Evolutionary conservation across 441 rosid genomes (phyloP).

Genomic region (Arabidopsis hybrid): DNA sequence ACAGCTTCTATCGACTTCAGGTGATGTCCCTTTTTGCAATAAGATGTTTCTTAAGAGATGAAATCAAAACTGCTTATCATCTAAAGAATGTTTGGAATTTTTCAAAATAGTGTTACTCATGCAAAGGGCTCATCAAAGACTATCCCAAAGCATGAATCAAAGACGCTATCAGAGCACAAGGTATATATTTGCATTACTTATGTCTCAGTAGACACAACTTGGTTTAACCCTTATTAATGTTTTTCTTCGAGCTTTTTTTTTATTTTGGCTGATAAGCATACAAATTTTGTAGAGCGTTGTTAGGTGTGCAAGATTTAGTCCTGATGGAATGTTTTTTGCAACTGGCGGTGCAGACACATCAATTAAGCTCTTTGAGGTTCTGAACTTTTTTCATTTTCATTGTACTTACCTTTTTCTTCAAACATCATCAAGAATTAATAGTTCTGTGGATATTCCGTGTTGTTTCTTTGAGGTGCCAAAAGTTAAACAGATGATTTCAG

Average conservation of each 20-base stretch:
- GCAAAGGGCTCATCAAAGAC: conserved; percentile 42
- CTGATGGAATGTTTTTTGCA: conserved; percentile 84
- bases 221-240: neutral
- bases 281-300: conserved; percentile 68
- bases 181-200: conserved; percentile 43
- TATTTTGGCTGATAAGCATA: conserved; percentile 41
- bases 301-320: conserved; percentile 89
- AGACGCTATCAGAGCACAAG: conserved; percentile 67
- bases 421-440: conserved; percentile 26
- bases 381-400: conserved; percentile 12
- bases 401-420: neutral
- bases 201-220: conserved; percentile 8
- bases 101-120: conserved; percentile 34
- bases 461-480: conserved; percentile 64
- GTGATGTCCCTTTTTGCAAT: conserved; percentile 37
- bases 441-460: conserved; percentile 16
- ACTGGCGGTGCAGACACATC: conserved; percentile 94
- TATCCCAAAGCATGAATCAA: conserved; percentile 40
- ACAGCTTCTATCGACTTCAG: conserved; percentile 73
- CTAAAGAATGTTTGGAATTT: conserved; percentile 4
- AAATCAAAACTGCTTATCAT: conserved; percentile 4
- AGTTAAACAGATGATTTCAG: conserved; percentile 83
- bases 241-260: neutral
- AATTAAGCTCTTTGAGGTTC: conserved; percentile 87
- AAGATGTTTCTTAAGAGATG: conserved; percentile 13